phyloP scores from a whole-genome alignment of 495 filamentous ascomycete genomes.

The Halenospora varia region DNA sequence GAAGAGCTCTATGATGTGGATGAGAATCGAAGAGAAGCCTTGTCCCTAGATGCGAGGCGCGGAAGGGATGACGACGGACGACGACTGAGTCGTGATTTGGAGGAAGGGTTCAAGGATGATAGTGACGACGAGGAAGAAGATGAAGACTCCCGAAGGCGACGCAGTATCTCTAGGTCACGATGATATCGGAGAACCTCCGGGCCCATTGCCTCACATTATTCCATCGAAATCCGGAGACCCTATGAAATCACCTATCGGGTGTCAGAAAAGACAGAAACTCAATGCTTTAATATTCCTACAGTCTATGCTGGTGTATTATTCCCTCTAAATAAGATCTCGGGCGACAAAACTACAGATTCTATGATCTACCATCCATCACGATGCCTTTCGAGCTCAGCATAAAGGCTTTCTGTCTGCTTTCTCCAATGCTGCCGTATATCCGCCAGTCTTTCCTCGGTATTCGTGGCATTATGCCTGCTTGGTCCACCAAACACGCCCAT shows the following conservation, averaged over 20 bases:
- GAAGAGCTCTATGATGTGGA: conserved; percentile 60
- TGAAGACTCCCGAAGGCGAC: conserved; percentile 4
- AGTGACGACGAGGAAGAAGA: conserved; percentile 63
- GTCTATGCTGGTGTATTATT: no score
- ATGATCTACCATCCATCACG: no score
- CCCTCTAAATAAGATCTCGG: no score
- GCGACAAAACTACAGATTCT: no score
- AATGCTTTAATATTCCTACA: no score
- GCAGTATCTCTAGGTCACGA: conserved; percentile 5
- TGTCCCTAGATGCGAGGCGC: conserved; percentile 29
- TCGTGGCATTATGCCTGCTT: conserved; percentile 11
- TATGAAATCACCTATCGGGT: no score
- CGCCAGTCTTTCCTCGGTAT: no score
- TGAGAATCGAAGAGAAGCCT: conserved; percentile 44
- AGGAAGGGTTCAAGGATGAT: conserved; percentile 80
- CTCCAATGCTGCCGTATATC: no score
- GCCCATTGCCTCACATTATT: conserved; percentile 4
- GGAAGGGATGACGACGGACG: conserved; percentile 36
- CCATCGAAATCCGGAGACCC: no score
- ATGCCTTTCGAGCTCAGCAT: no score
- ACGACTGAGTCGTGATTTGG: conserved; percentile 75
- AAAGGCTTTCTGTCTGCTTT: no score
- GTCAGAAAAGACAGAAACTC: no score
- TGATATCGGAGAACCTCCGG: background rate
- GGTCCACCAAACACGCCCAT: conserved; percentile 7